Evolutionary conservation across 2,329 filamentous ascomycete genomes (phyloP).

Genomic region (Trematosphaeria pertusa): DNA sequence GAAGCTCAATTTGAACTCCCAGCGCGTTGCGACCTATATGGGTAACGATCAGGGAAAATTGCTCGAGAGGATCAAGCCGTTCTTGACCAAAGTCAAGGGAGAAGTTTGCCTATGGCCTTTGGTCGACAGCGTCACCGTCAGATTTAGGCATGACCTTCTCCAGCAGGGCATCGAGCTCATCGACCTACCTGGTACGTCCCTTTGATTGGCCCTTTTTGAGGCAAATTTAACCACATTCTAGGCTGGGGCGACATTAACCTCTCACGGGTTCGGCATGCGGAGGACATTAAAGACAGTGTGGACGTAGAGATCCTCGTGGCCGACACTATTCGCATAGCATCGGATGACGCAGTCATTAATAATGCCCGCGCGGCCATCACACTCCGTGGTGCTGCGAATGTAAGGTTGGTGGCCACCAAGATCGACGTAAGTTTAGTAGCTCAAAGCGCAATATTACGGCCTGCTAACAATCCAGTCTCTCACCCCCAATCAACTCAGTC

Average conservation of each 20-base stretch:
- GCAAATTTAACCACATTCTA: slow-evolving; percentile 3
- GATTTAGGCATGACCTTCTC: slow-evolving; percentile 19
- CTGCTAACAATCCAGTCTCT: slow-evolving; percentile 11
- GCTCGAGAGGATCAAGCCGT: slow-evolving; percentile 18
- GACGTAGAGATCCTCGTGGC: slow-evolving; percentile 27
- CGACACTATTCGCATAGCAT: slow-evolving; percentile 25
- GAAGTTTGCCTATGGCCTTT: slow-evolving; percentile 27
- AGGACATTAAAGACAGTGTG: slow-evolving; percentile 25
- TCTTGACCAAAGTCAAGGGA: slow-evolving; percentile 23
- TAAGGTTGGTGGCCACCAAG: slow-evolving; percentile 31
- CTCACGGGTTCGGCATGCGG: slow-evolving; percentile 18
- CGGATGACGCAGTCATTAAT: slow-evolving; percentile 26
- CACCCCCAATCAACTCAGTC: slow-evolving; percentile 12
- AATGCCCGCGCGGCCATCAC: slow-evolving; percentile 14
- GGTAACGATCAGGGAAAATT: slow-evolving; percentile 14
- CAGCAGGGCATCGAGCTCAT: slow-evolving; percentile 22
- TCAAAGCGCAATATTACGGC: no score
- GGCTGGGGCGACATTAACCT: slow-evolving; percentile 33
- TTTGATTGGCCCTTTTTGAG: not conserved
- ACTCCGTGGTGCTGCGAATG: slow-evolving; percentile 20
- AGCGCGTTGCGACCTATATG: slow-evolving; percentile 3
- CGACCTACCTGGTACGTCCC: slow-evolving; percentile 30
- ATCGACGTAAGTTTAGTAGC: slow-evolving; percentile 35
- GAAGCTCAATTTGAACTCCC: not conserved
- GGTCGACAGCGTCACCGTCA: slow-evolving; percentile 23